phyloP scores from a whole-genome alignment of 169 alveolate species.

The Babesia gibsoni region DNA sequence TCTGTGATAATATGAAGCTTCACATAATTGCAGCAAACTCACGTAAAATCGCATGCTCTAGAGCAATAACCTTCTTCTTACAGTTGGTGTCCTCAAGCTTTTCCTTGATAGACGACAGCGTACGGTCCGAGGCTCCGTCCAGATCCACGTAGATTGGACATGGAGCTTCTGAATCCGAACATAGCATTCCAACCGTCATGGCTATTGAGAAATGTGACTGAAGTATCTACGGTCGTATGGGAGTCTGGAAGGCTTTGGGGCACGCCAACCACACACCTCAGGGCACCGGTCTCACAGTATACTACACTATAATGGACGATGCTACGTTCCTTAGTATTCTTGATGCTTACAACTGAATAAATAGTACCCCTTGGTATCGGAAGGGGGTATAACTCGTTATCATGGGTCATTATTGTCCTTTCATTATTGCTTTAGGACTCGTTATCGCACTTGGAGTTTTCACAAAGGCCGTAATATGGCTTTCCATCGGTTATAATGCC shows the following conservation, averaged over 20 bases:
- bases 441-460: conserved; percentile 12
- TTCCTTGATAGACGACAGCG: conserved; percentile 51
- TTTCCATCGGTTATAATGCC: neutral
- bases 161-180: conserved; percentile 39
- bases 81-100: conserved; percentile 67
- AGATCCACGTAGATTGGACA: conserved; percentile 57
- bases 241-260: neutral
- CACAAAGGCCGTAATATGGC: conserved; percentile 1
- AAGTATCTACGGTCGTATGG: neutral
- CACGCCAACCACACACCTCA: conserved; percentile 19
- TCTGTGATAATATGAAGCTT: neutral
- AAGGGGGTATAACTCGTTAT: too few species aligned
- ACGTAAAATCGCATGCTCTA: conserved; percentile 68
- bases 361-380: neutral
- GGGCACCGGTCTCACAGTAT: too few species aligned
- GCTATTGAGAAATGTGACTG: neutral
- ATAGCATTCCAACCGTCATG: conserved; percentile 24
- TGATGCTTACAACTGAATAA: neutral
- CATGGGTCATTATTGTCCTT: neutral
- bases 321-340: neutral
- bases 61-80: conserved; percentile 65
- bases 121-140: conserved; percentile 18
- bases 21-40: neutral
- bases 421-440: conserved; percentile 4
- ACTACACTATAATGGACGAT: neutral